A percentile compares a stretch with the other conserved stretches of the same genome.
These are phyloP conservation scores for Naganishia randhawae DNA, from an alignment of 768 basidiomycete genomes.

Conservation along the genomic window DNA sequence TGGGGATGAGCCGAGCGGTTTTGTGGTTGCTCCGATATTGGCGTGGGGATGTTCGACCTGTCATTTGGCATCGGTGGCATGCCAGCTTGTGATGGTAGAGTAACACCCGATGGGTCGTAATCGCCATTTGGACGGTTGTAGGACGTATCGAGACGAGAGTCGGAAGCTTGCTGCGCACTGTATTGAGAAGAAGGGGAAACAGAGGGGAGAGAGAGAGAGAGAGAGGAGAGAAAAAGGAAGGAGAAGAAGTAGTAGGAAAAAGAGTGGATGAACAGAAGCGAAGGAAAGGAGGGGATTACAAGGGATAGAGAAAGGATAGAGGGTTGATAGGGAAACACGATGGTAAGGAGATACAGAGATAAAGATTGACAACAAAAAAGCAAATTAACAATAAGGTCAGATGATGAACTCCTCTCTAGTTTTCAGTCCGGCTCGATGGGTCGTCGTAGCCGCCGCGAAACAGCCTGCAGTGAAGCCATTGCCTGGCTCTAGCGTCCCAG, in stretches of 20 bases:
- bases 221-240: not conserved
- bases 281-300: not conserved
- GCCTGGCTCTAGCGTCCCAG: not conserved
- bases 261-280: not conserved
- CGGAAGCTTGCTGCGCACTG: conserved; percentile 29
- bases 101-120: conserved; percentile 44
- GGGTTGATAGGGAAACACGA: conserved; percentile 2
- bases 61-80: conserved; percentile 45
- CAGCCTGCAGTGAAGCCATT: not conserved
- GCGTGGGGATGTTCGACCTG: conserved; percentile 23
- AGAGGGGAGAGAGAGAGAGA: not conserved
- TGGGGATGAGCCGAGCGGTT: conserved; percentile 23
- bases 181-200: not conserved
- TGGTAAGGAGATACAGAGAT: not conserved
- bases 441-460: not conserved
- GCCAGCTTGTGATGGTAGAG: conserved; percentile 43
- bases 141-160: conserved; percentile 33
- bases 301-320: not conserved
- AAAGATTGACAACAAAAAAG: conserved; percentile 4
- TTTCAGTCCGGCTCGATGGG: not conserved
- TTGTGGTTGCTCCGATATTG: conserved; percentile 38
- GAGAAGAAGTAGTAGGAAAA: not conserved
- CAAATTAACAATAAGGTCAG: conserved; percentile 16
- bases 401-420: not conserved
- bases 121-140: conserved; percentile 27